phyloP scores from a whole-genome alignment of 2,329 filamentous ascomycete species.

The Exophiala spinifera region DNA sequence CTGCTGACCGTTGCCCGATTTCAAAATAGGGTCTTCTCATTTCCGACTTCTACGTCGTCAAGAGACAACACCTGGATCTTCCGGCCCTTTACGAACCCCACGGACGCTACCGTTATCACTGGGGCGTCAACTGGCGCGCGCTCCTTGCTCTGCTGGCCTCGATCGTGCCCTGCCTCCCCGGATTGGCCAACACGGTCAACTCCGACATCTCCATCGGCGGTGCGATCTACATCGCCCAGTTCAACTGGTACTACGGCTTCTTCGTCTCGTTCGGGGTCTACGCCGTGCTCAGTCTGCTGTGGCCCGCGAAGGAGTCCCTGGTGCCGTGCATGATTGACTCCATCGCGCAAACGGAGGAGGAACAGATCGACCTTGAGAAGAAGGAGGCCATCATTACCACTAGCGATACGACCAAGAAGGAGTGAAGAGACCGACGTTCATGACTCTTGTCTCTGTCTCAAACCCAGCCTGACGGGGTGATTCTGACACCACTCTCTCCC shows the following conservation, averaged over 20 bases:
- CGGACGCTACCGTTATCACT: constrained; percentile 24
- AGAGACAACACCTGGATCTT: constrained; percentile 12
- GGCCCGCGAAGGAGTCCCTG: constrained; percentile 12
- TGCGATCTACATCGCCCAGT: constrained; percentile 55
- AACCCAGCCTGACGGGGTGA: no score
- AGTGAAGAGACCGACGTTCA: no score
- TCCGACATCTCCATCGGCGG: constrained; percentile 39
- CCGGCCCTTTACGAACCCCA: constrained; percentile 18
- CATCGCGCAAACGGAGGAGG: background rate
- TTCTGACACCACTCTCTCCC: no score
- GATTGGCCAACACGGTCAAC: constrained; percentile 43
- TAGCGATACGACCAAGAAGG: background rate
- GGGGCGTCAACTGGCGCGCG: constrained; percentile 60
- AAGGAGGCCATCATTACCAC: background rate
- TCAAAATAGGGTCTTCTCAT: constrained; percentile 17
- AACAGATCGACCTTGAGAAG: background rate
- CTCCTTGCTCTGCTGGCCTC: constrained; percentile 56
- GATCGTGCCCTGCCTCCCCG: constrained; percentile 57
- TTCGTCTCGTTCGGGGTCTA: constrained; percentile 56
- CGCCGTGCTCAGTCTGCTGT: constrained; percentile 37
- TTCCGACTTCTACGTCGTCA: constrained; percentile 27
- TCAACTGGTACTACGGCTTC: constrained; percentile 65
- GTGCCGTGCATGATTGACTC: constrained; percentile 11
- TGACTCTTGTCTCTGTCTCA: no score
- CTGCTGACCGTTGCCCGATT: no score